phyloP scores from a whole-genome alignment of 306 rosid genomes.

The Quercus dentata region DNA sequence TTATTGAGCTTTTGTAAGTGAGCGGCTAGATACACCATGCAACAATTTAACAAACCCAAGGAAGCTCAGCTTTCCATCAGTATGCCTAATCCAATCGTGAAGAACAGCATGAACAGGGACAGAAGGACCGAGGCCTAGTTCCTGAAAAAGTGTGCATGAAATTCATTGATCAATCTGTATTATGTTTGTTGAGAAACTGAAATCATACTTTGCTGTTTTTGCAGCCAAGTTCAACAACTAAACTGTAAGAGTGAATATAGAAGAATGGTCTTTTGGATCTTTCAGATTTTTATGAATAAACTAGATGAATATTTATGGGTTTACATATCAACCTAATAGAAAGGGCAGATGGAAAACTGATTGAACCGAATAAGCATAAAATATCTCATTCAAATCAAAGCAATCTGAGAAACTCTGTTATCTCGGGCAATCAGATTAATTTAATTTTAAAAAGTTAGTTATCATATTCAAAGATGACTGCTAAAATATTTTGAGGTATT shows the following conservation, averaged over 20 bases:
- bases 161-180: background rate
- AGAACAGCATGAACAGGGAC: conserved; percentile 92
- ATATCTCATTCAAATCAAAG: background rate
- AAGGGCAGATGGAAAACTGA: background rate
- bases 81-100: conserved; percentile 94
- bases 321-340: background rate
- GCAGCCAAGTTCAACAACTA: background rate
- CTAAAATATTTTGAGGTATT: background rate
- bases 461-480: background rate
- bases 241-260: background rate
- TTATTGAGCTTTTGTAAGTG: conserved; percentile 55
- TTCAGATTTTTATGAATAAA: background rate
- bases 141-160: conserved; percentile 41
- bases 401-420: background rate
- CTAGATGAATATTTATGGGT: background rate
- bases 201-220: background rate
- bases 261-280: background rate
- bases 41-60: conserved; percentile 84
- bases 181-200: background rate
- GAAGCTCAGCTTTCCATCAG: conserved; percentile 89
- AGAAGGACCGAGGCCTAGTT: conserved; percentile 85
- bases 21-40: conserved; percentile 73
- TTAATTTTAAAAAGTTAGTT: background rate
- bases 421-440: background rate
- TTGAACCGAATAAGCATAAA: background rate